Conservation (phyloP, 2,329 filamentous ascomycete genomes). For the Ceratocystis diversiconidia region DNA sequence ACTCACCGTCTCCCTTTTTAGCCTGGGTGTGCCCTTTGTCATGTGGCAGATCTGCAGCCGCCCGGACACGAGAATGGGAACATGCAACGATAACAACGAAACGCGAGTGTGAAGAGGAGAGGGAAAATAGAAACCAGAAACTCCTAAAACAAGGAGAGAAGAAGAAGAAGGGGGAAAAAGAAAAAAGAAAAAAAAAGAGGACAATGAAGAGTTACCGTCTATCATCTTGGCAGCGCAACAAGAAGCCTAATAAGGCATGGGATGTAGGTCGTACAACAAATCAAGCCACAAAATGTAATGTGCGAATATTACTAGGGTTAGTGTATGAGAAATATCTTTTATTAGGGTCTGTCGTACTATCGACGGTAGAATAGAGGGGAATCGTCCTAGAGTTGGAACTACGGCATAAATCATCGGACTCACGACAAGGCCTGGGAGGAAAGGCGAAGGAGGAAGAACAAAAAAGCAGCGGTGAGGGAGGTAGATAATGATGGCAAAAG, state of each 20-base stretch:
- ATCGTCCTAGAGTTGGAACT: no score
- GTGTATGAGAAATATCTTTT: not conserved
- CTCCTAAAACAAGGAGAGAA: not conserved
- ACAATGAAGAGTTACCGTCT: not conserved
- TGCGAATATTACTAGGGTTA: not conserved
- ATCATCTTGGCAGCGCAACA: not conserved
- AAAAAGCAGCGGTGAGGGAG: not conserved
- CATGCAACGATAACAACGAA: not conserved
- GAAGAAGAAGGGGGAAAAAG: not conserved
- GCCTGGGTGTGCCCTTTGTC: not conserved
- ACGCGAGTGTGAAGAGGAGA: not conserved
- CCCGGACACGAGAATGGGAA: constrained; percentile 6
- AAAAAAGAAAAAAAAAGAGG: not conserved
- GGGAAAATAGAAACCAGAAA: not conserved
- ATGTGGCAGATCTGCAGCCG: constrained; percentile 2
- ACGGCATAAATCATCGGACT: no score
- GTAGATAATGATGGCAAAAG: not conserved
- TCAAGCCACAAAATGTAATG: not conserved
- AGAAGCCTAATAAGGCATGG: no score
- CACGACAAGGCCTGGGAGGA: not conserved
- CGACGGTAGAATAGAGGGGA: no score
- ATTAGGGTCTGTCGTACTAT: not conserved
- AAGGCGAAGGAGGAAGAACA: not conserved
- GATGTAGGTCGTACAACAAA: not conserved
- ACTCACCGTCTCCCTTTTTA: not conserved